Conservation (phyloP, 2,329 filamentous ascomycete species). For the Berkeleyomyces rouxiae region DNA sequence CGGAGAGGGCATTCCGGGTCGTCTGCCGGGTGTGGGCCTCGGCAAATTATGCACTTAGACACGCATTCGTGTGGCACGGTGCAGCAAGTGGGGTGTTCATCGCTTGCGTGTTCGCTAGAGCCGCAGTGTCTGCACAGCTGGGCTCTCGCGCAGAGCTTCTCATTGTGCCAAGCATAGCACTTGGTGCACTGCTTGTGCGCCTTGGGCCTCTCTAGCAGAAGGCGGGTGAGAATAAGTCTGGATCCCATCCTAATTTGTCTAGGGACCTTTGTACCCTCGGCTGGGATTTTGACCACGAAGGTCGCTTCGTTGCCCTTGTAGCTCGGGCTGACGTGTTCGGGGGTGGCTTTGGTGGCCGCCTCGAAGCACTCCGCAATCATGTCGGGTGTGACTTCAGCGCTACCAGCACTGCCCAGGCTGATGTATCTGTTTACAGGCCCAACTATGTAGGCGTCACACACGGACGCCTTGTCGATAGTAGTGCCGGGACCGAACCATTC, state of each 20-base stretch:
- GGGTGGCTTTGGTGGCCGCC: not conserved
- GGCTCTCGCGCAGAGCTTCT: not conserved
- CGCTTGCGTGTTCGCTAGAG: not conserved
- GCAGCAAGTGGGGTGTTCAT: not conserved
- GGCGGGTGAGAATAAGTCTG: not conserved
- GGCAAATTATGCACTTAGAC: not conserved
- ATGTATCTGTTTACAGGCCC: not conserved
- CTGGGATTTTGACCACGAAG: not conserved
- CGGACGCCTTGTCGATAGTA: not conserved
- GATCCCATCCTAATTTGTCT: not conserved
- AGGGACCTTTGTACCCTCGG: not conserved
- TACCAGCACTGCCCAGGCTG: not conserved
- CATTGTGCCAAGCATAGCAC: not conserved
- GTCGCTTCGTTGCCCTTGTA: not conserved
- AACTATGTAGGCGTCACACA: not conserved
- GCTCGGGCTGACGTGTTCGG: not conserved
- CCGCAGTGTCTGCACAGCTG: not conserved
- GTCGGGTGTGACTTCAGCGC: not conserved
- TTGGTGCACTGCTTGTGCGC: not conserved
- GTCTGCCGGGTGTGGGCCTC: not conserved
- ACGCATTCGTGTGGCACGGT: not conserved
- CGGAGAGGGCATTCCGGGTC: not conserved
- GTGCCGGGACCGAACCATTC: not conserved
- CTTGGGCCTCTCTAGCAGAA: not conserved
- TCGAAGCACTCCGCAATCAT: not conserved